Base-by-base conservation (phyloP, 495 filamentous ascomycete genomes). In the Penicillium coprophilum region DNA sequence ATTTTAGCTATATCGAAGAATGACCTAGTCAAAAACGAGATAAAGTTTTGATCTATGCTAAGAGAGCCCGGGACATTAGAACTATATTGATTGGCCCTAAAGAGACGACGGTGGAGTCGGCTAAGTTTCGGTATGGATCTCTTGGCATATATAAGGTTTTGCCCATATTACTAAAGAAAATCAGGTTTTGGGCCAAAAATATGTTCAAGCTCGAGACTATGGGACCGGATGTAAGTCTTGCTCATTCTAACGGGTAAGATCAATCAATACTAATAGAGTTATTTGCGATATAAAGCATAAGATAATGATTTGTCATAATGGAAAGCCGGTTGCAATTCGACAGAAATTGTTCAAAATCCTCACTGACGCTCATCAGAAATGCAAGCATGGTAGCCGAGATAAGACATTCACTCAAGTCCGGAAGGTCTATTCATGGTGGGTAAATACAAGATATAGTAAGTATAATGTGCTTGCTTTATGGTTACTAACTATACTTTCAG, bases 331-430 rank as follows among this genome's bases (percentile, higher is more conserved):
- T 27, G 81, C 81, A 17, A 79, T 83, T 51, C 77, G 80, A 24
- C 81, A 84, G 64, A 78, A 82, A 51, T 53, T 84, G 17, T 83
- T 82, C 63, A 77, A 80, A 53, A 79, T 84, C 39, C 73, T 84
- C 56, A 82, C 79, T 36, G 77, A 70, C 27, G 80, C 81, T 38
- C 81, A 84, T 58, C 76, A 79, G 36, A 78, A 81, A 60, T 82
- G 80, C 28, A 78, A 83, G 48, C 81, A 84, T 61, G 81, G 81
- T 56, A 81, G 81, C 17, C 74, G 81, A 49, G 81, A 84, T 61
- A 83, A 83, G 63, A 84, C 81, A 28, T 84, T 81, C n/a, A 77
- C 78, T 15, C 77, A 82, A 52, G 81, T 84, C 32, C 76, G 81
- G 48, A 74, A 77, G 32, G 73, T 79, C 49, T 84, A 80, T 61